A percentile compares a stretch with the other conserved stretches of the same genome.
phyloP scores from a whole-genome alignment of 257 asterid species.

The Solanum etuberosum region DNA sequence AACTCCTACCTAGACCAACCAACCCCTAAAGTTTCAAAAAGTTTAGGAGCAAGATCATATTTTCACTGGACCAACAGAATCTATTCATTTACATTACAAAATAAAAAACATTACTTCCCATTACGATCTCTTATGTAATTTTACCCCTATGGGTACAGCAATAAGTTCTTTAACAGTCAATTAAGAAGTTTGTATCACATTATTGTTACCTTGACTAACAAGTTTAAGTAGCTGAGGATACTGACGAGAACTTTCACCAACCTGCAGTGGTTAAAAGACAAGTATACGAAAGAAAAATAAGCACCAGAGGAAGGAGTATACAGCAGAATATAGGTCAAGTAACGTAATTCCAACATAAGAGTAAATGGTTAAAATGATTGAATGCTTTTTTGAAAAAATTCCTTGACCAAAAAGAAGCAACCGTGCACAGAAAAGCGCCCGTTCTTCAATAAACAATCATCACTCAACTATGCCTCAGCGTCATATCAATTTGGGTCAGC shows the following conservation, averaged over 20 bases:
- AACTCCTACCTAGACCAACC: not conserved
- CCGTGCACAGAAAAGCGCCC: not conserved
- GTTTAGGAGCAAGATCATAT: not conserved
- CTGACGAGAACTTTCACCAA: not conserved
- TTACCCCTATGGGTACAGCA: not conserved
- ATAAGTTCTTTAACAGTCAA: not conserved
- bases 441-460: not conserved
- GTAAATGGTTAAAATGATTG: not conserved
- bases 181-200: not conserved
- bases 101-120: not conserved
- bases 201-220: slow-evolving; percentile 6
- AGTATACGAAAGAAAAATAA: not conserved
- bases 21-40: not conserved
- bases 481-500: not conserved
- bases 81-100: not conserved
- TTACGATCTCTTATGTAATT: not conserved
- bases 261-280: slow-evolving; percentile 5
- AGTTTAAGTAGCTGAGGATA: slow-evolving; percentile 14
- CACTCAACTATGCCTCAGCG: not conserved
- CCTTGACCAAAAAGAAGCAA: not conserved
- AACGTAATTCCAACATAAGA: not conserved
- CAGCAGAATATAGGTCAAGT: not conserved
- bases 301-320: not conserved
- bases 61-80: not conserved
- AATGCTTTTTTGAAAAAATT: not conserved